Base-by-base conservation (phyloP, 208 protist species). In the Leishmania braziliensis region DNA sequence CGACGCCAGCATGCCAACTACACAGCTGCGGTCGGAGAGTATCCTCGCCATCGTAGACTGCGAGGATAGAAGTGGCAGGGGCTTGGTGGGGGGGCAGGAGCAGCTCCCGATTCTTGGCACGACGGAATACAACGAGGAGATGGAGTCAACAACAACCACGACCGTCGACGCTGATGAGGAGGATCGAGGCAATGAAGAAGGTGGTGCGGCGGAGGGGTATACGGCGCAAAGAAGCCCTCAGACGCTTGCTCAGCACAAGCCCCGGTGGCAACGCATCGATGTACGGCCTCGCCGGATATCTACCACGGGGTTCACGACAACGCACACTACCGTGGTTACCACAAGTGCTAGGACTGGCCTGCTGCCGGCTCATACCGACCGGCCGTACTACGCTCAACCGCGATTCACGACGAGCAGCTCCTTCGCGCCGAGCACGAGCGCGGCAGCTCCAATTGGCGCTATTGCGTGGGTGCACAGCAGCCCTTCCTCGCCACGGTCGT, bases 241-340 rank as follows among this genome's bases (percentile, higher is more conserved):
- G 36, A 3, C 43, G 68, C 6, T n/a, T 20, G 0, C 20, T 48
- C 43, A 14, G 9, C 39, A 72, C 43, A 39, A 53, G 48, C 51
- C n/a, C 16, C 50, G 29, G 71, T n/a, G 26, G 36, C 73, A 43
- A 10, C 23, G 62, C 23, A 10, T 33, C 39, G 46, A 77, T 48
- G 43, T 1, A 58, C 48, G 1, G 16, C 43, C 53, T 3, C 68
- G 65, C 43, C 74, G 23, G 18, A 0, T 56, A 23, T 50, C 56
- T 4, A 46, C n/a, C 26, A n/a, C 46, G n/a, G 48, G 46, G 33
- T 70, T 79, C 75, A 77, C 80, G 46, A 53, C 75, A 39, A 79
- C 50, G 54, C 75, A 54, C 68, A 60, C 66, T 14, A 63, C 80
- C 3, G 6, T 48, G n/a, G 46, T 56, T 18, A 75, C 68, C 43